phyloP scores from a whole-genome alignment of 1,139 yeast genomes.

The Scheffersomyces titani region DNA sequence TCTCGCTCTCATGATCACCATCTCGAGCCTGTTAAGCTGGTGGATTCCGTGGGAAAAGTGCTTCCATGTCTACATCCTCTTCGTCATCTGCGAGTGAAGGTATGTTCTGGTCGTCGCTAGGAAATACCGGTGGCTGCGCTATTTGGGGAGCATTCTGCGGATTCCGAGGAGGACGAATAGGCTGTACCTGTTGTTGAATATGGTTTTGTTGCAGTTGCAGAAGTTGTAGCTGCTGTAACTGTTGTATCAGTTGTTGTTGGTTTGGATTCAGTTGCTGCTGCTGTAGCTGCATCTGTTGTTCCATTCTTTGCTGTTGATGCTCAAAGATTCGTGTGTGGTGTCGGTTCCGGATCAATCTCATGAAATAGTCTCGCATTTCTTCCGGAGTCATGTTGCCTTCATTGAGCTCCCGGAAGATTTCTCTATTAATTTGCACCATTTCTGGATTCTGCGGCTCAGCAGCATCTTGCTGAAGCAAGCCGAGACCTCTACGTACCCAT shows the following conservation, averaged over 20 bases:
- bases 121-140: conserved; percentile 45
- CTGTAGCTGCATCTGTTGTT: conserved; percentile 8
- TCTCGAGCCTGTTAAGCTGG: background rate
- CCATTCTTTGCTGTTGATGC: conserved; percentile 14
- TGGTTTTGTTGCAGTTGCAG: conserved; percentile 8
- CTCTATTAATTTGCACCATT: conserved; percentile 33
- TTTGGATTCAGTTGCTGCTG: conserved; percentile 1
- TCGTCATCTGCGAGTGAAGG: conserved; percentile 33
- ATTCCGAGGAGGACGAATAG: conserved; percentile 9
- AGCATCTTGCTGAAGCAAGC: conserved; percentile 21
- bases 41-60: conserved; percentile 17
- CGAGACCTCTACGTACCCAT: conserved; percentile 31
- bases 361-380: conserved; percentile 43
- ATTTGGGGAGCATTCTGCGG: conserved; percentile 44
- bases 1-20: background rate
- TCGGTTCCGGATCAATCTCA: conserved; percentile 31
- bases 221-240: conserved; percentile 3
- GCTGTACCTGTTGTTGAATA: conserved; percentile 1
- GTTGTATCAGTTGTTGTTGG: conserved; percentile 6
- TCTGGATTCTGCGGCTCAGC: conserved; percentile 20
- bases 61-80: conserved; percentile 37
- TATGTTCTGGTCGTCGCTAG: conserved; percentile 27
- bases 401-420: conserved; percentile 35
- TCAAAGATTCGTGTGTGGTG: conserved; percentile 26
- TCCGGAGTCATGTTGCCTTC: conserved; percentile 37